A percentile compares a stretch with the other conserved stretches of the same genome.
These are phyloP conservation scores for Chlamydomonas eustigma DNA, from an alignment of 139 green algal species.

Conservation along the genomic window DNA sequence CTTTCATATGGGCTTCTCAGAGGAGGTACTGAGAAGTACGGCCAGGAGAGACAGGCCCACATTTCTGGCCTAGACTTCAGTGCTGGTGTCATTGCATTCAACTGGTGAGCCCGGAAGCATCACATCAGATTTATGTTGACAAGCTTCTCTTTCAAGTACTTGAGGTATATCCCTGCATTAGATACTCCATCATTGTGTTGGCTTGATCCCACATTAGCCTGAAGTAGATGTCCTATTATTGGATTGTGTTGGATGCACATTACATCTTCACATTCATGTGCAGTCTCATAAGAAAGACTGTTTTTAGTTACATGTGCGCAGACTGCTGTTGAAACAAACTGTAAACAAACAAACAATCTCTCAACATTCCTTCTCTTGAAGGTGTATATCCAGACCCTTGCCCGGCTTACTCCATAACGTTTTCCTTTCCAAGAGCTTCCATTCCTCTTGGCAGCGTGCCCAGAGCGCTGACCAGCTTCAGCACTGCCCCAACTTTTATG, in stretches of 20 bases:
- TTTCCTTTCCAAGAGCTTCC: constrained; percentile 66
- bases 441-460: constrained; percentile 55
- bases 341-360: no score
- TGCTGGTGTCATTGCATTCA: constrained; percentile 72
- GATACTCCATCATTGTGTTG: no score
- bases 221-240: background rate
- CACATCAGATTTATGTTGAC: no score
- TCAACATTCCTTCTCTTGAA: no score
- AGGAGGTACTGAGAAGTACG: constrained; percentile 1
- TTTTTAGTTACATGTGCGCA: no score
- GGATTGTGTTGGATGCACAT: background rate
- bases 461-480: constrained; percentile 39
- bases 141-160: no score
- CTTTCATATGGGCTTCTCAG: constrained; percentile 52
- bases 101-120: no score
- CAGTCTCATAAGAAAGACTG: no score
- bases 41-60: background rate
- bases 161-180: no score
- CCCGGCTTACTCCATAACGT: constrained; percentile 70
- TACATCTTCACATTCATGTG: no score
- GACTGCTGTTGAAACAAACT: no score
- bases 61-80: constrained; percentile 52
- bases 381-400: constrained; percentile 28
- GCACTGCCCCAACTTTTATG: constrained; percentile 81
- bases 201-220: background rate